These are phyloP conservation scores for Ceratocystis papillata DNA, from an alignment of 2,329 filamentous ascomycete species.

Conservation along the genomic window DNA sequence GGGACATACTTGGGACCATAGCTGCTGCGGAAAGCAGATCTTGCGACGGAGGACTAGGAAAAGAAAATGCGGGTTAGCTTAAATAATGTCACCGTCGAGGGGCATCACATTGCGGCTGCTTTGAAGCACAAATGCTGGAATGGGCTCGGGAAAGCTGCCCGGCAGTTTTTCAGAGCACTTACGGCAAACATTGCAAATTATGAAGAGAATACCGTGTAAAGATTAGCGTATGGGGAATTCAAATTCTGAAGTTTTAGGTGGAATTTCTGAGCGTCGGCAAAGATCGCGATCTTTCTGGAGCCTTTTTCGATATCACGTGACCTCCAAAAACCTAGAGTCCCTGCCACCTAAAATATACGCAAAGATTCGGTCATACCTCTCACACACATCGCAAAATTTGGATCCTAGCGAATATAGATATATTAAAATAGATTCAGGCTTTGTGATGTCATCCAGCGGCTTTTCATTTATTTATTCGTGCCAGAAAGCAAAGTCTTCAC, in stretches of 20 bases:
- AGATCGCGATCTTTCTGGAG: constrained; percentile 21
- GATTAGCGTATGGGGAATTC: constrained; percentile 7
- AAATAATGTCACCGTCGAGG: not conserved
- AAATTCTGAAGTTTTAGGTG: constrained; percentile 11
- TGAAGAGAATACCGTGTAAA: constrained; percentile 6
- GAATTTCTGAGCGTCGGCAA: constrained; percentile 20
- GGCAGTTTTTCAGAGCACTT: constrained; percentile 6
- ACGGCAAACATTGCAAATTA: constrained; percentile 24
- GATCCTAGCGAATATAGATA: not conserved
- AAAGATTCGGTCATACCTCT: not conserved
- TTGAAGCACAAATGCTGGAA: not conserved
- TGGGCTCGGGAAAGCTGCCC: not conserved
- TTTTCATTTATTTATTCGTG: too few species aligned
- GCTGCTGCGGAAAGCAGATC: constrained; percentile 45
- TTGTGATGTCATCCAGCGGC: too few species aligned
- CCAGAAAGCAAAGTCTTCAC: not conserved
- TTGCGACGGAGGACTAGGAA: constrained; percentile 21
- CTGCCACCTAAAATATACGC: not conserved
- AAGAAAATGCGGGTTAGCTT: constrained; percentile 10
- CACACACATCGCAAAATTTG: not conserved
- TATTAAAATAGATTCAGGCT: too few species aligned
- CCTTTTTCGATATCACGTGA: constrained; percentile 23
- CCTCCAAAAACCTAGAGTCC: not conserved
- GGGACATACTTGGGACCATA: constrained; percentile 53
- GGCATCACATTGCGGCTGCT: not conserved